These are phyloP conservation scores for Carex arenaria DNA, from an alignment of 202 grass and related monocot species.

Conservation along the genomic window DNA sequence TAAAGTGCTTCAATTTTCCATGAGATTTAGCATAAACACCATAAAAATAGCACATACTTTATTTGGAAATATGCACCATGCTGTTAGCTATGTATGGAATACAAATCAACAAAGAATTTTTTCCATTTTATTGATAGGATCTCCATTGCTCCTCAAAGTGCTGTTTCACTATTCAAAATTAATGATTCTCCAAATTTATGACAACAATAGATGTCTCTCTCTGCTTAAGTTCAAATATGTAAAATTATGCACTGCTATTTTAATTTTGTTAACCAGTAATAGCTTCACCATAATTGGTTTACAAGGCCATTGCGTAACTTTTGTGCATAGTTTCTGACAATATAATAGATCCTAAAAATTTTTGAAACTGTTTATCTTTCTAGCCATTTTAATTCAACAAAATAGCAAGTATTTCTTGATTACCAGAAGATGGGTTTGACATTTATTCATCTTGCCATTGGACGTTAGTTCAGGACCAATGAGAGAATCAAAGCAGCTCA, in stretches of 20 bases:
- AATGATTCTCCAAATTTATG: background rate
- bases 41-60: background rate
- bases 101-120: background rate
- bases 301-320: background rate
- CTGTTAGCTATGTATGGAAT: background rate
- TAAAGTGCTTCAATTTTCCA: background rate
- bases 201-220: background rate
- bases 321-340: background rate
- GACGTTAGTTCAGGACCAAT: background rate
- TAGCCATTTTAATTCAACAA: background rate
- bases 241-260: background rate
- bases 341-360: background rate
- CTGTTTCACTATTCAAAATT: background rate
- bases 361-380: background rate
- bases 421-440: background rate
- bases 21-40: background rate
- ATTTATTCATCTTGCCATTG: background rate
- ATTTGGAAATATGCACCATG: background rate
- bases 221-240: background rate
- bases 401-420: background rate
- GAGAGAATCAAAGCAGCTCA: background rate
- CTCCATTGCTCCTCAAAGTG: background rate
- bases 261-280: background rate
- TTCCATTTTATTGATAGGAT: background rate
- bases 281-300: conserved; percentile 8